Evolutionary conservation across 495 filamentous ascomycete species (phyloP), one percentile per base, ranked within the genome.

Genomic region (Diplogelasinospora grovesii): DNA sequence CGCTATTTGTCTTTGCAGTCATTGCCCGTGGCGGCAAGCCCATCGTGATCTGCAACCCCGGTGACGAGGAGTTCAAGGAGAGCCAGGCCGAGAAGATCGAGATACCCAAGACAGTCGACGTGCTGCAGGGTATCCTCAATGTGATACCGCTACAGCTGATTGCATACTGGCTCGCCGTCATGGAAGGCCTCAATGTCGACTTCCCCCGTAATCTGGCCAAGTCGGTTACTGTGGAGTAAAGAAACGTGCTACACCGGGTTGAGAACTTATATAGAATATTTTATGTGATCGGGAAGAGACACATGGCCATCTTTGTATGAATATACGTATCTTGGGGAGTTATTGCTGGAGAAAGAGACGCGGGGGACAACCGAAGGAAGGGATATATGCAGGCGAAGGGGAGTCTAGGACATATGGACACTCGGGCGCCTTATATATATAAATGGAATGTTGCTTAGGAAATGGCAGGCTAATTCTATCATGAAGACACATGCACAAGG

Each of bases 121-220:
- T 81, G 56, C 77, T 98, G 28, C 92, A 98, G 70, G 92, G 92
- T 53, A 79, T 98, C 52, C 74, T 97, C 41, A 98, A 97, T 61
- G 93, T 98, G 52, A 95, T 98, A 58, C 92, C 92, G 10, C 75
- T 98, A 50, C 92, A 98, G 70, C 74, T 98, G 48, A 93, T 98
- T 63, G 84, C 92, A 18, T 98, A 98, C 72, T 97, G 93, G 93
- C 79, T 98, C 41, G 92, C 92, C 29, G 90, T 98, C 40, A 82
- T 78, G 49, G 92, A 95, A 69, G 92, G 92, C 28, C 73, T 96
- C 42, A 96, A 97, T 57, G 90, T 96, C 38, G 90, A 96, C 60
- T 95, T 96, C 76, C 93, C 92, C 24, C 80, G 92, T 49, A 98
- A 98, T 69, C 68, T 98, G 59, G 92, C 92, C 57, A 98, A 98